Percentiles rank a stretch among this genome's conserved stretches.
These are phyloP conservation scores for Acacia crassicarpa DNA, from an alignment of 306 rosid species.

Conservation along the genomic window DNA sequence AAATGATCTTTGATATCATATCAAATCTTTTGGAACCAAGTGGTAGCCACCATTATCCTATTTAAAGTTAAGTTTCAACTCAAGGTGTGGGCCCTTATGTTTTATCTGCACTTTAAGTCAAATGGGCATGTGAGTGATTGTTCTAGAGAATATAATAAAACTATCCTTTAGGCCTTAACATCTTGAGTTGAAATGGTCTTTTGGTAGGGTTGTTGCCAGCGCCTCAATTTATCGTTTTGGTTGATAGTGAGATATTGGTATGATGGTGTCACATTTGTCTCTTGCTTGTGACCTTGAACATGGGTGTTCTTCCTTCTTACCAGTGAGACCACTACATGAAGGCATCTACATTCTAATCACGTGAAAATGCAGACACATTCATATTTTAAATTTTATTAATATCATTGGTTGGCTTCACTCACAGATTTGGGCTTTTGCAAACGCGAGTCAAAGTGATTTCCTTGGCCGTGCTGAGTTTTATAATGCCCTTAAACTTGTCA, in stretches of 20 bases:
- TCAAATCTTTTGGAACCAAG: background rate
- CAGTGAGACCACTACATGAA: background rate
- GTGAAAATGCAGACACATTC: background rate
- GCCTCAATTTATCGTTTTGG: background rate
- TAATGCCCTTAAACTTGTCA: constrained; percentile 95
- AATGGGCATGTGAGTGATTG: background rate
- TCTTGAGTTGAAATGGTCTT: background rate
- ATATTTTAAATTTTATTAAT: constrained; percentile 8
- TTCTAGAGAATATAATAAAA: background rate
- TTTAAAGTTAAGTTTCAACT: background rate
- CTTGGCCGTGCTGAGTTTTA: constrained; percentile 91
- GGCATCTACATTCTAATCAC: constrained; percentile 1
- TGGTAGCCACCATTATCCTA: background rate
- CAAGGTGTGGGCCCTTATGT: background rate
- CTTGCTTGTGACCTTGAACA: background rate
- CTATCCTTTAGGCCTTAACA: background rate
- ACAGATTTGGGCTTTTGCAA: constrained; percentile 91
- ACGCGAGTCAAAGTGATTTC: constrained; percentile 70
- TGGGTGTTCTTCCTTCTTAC: background rate
- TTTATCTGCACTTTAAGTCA: background rate
- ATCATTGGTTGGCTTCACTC: constrained; percentile 29
- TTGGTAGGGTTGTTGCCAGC: background rate
- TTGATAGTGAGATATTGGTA: background rate
- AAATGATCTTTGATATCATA: background rate
- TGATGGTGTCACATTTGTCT: background rate